Percentiles rank a stretch among this genome's conserved stretches.
Conservation (phyloP, 441 rosid species). For the Gossypium schwendimanii region DNA sequence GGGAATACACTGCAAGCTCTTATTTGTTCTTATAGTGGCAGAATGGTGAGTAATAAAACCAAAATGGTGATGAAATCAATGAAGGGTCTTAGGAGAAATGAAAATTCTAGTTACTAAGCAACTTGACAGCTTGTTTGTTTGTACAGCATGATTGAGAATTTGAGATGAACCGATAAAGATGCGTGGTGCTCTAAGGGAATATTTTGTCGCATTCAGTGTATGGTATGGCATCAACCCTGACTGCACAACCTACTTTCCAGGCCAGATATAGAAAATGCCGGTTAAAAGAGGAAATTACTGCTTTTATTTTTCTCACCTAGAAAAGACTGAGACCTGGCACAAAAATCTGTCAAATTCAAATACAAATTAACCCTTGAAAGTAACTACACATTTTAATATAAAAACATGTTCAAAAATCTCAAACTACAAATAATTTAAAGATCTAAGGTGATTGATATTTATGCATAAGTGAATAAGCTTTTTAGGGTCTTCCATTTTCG, state of each 20-base stretch:
- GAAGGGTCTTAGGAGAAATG: constrained; percentile 14
- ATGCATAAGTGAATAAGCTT: no score
- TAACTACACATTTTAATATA: no score
- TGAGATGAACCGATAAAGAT: background rate
- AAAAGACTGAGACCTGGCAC: background rate
- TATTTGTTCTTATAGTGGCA: constrained; percentile 13
- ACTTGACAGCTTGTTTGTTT: background rate
- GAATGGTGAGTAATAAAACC: constrained; percentile 14
- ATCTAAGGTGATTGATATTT: no score
- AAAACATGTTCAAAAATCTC: no score
- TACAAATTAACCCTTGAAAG: no score
- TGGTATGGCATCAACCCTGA: background rate
- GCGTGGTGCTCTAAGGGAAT: background rate
- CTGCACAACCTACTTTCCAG: background rate
- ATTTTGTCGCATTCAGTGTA: background rate
- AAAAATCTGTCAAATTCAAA: background rate
- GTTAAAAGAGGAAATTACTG: background rate
- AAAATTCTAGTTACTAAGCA: background rate
- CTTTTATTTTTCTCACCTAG: background rate
- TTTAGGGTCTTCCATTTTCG: no score
- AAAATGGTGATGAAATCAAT: constrained; percentile 10
- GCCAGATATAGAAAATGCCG: background rate
- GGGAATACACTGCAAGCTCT: background rate
- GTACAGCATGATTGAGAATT: background rate
- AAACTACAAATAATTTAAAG: no score